Conservation (phyloP, 768 basidiomycete genomes). For the Boletus huronensis region DNA sequence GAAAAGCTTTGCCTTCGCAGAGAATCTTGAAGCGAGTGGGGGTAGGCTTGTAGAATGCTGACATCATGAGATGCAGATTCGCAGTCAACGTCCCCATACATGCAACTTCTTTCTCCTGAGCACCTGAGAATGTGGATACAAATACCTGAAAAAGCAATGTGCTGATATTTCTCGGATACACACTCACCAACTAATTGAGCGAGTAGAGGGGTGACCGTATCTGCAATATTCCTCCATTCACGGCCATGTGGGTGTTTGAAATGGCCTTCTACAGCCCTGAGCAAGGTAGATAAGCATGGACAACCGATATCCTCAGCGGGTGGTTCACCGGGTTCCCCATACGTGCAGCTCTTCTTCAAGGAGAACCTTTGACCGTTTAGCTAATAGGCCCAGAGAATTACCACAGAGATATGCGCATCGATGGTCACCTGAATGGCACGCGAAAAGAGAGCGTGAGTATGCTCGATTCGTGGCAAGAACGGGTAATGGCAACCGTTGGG, state of each 20-base stretch:
- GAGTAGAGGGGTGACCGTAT: constrained; percentile 67
- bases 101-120: constrained; percentile 84
- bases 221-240: constrained; percentile 79
- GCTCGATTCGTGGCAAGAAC: neutral
- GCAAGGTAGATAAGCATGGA: neutral
- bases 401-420: constrained; percentile 87
- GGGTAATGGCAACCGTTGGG: constrained; percentile 36
- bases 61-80: constrained; percentile 95
- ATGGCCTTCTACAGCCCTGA: constrained; percentile 84
- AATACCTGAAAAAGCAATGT: constrained; percentile 9
- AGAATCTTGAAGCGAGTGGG: constrained; percentile 85
- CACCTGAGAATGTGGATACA: constrained; percentile 51
- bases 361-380: constrained; percentile 67
- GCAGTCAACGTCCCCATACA: constrained; percentile 94
- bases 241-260: constrained; percentile 83
- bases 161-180: constrained; percentile 3
- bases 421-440: constrained; percentile 37
- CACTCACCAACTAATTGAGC: constrained; percentile 78
- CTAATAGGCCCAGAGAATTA: constrained; percentile 86
- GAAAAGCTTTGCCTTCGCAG: constrained; percentile 92
- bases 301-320: constrained; percentile 11
- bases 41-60: constrained; percentile 90
- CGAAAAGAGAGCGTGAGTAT: constrained; percentile 15
- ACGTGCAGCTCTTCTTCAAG: constrained; percentile 79
- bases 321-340: constrained; percentile 69